These are phyloP conservation scores for Clavispora asparagi DNA, from an alignment of 805 yeast species.

Conservation along the genomic window DNA sequence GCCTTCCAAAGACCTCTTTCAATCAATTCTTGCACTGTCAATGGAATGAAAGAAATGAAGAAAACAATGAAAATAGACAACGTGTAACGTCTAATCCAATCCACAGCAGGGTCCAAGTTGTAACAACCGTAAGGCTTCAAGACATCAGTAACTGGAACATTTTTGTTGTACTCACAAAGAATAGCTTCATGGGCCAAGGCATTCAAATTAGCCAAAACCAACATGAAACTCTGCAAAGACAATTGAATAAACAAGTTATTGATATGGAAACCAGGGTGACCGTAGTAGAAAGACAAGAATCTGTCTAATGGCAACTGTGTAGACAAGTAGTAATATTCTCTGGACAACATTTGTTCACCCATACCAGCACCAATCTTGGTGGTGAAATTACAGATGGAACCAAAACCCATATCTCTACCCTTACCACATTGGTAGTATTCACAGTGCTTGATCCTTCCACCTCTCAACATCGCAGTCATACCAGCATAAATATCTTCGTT, in stretches of 20 bases:
- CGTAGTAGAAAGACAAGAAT: constrained; percentile 74
- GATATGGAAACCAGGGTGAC: constrained; percentile 83
- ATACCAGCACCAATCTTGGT: constrained; percentile 86
- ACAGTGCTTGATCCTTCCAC: constrained; percentile 80
- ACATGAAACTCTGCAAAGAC: constrained; percentile 50
- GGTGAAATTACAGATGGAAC: constrained; percentile 75
- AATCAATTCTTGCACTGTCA: constrained; percentile 69
- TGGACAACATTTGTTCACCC: constrained; percentile 83
- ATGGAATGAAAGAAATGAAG: constrained; percentile 67
- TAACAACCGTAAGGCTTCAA: constrained; percentile 66
- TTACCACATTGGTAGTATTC: constrained; percentile 85
- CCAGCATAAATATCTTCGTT: constrained; percentile 88
- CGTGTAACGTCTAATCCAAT: constrained; percentile 71
- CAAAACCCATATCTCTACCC: constrained; percentile 81
- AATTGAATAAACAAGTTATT: constrained; percentile 71
- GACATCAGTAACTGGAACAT: constrained; percentile 56
- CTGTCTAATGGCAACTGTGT: constrained; percentile 74
- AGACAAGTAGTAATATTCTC: constrained; percentile 76
- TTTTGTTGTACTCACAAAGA: constrained; percentile 55
- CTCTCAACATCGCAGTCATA: constrained; percentile 71
- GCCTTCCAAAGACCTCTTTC: constrained; percentile 77
- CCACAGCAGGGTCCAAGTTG: constrained; percentile 62
- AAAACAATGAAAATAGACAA: constrained; percentile 71
- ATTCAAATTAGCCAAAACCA: constrained; percentile 58
- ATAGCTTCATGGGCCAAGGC: constrained; percentile 58